These are phyloP conservation scores for Penicillium sp. DNA, from an alignment of 2,329 filamentous ascomycete species.

Conservation along the genomic window DNA sequence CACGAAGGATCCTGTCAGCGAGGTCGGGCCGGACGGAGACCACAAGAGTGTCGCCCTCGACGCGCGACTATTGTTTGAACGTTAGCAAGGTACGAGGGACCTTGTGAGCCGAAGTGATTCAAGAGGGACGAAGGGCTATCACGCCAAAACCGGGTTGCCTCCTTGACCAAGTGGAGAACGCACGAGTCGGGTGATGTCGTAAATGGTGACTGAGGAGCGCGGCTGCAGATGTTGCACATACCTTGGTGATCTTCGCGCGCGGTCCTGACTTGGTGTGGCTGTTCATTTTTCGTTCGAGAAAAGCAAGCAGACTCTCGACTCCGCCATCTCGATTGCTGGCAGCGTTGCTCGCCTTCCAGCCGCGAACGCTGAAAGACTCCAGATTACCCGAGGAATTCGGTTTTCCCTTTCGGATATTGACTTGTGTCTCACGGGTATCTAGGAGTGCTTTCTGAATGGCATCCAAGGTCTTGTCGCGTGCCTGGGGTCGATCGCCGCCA, in stretches of 20 bases:
- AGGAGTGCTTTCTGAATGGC: conserved; percentile 34
- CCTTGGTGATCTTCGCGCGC: conserved; percentile 65
- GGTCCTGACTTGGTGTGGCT: conserved; percentile 44
- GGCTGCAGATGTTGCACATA: conserved; percentile 54
- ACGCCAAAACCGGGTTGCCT: conserved; percentile 37
- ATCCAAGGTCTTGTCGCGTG: conserved; percentile 29
- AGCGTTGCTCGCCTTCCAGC: conserved; percentile 64
- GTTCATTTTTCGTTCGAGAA: conserved; percentile 65
- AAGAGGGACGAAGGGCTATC: conserved; percentile 26
- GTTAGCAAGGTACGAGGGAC: conserved; percentile 59
- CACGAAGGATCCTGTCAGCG: conserved; percentile 57
- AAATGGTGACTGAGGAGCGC: conserved; percentile 37
- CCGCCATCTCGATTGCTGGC: conserved; percentile 61
- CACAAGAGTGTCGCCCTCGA: conserved; percentile 63
- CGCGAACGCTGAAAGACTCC: conserved; percentile 47
- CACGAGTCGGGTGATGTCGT: conserved; percentile 32
- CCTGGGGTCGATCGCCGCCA: conserved; percentile 17
- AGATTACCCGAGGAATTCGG: conserved; percentile 23
- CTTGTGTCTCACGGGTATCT: conserved; percentile 28
- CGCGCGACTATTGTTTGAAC: conserved; percentile 57
- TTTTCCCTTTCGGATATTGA: conserved; percentile 36
- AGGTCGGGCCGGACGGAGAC: conserved; percentile 62
- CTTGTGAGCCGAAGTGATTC: conserved; percentile 37
- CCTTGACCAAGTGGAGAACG: conserved; percentile 35
- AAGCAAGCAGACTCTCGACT: conserved; percentile 57